Conservation (phyloP, 306 rosid species). For the Fragaria iinumae region DNA sequence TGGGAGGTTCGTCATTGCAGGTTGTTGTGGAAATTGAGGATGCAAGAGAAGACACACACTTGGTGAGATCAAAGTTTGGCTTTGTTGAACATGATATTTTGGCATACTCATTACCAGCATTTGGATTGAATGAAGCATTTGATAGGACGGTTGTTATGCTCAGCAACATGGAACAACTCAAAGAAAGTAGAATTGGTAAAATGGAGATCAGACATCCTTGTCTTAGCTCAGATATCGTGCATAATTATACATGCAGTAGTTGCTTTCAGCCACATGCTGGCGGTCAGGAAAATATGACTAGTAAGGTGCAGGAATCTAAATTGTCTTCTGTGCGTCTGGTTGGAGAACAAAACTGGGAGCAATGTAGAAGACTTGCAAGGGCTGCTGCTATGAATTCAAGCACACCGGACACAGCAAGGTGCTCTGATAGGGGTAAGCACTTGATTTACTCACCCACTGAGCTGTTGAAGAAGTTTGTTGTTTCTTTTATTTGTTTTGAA, state of each 20-base stretch:
- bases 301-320: conserved; percentile 28
- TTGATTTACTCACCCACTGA: neutral
- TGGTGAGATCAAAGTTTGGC: conserved; percentile 51
- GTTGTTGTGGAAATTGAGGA: conserved; percentile 54
- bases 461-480: conserved; percentile 5
- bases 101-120: conserved; percentile 60
- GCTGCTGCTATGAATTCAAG: conserved; percentile 69
- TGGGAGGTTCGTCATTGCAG: conserved; percentile 91
- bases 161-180: conserved; percentile 31
- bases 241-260: conserved; percentile 58
- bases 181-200: conserved; percentile 21
- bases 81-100: conserved; percentile 43
- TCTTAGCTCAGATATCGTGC: conserved; percentile 43
- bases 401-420: conserved; percentile 32
- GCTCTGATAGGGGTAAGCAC: conserved; percentile 37
- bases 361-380: conserved; percentile 56
- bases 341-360: conserved; percentile 73
- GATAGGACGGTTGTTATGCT: conserved; percentile 60
- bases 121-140: conserved; percentile 84
- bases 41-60: conserved; percentile 34
- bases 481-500: neutral
- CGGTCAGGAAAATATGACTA: conserved; percentile 25
- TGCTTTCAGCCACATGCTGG: conserved; percentile 31
- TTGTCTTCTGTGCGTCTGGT: conserved; percentile 43
- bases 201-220: conserved; percentile 68